Evolutionary conservation across 2,329 filamentous ascomycete genomes (phyloP).

Genomic region (Clonostachys sp.): DNA sequence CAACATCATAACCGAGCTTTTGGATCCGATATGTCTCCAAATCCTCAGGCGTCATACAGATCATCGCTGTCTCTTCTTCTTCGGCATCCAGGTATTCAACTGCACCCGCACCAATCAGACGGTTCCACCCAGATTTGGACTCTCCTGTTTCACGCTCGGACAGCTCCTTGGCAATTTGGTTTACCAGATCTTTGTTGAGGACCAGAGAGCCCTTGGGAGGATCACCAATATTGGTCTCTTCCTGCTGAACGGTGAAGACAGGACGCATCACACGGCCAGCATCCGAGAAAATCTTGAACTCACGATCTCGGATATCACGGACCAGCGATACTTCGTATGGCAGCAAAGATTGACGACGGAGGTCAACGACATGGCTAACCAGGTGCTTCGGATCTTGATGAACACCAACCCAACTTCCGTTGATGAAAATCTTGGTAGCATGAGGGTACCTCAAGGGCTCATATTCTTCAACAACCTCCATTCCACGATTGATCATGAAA

Average conservation of each 20-base stretch:
- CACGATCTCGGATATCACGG: constrained; percentile 91
- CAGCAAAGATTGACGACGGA: constrained; percentile 77
- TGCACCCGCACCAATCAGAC: constrained; percentile 76
- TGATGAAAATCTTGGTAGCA: constrained; percentile 96
- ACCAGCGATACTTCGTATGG: constrained; percentile 92
- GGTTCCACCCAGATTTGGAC: constrained; percentile 80
- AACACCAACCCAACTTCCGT: constrained; percentile 96
- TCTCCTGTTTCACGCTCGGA: constrained; percentile 51
- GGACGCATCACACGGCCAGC: constrained; percentile 93
- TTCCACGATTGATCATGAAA: constrained; percentile 92
- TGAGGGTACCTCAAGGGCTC: constrained; percentile 80
- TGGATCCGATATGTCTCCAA: constrained; percentile 72
- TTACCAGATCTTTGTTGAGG: constrained; percentile 75
- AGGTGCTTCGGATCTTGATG: constrained; percentile 85
- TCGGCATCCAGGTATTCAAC: constrained; percentile 97
- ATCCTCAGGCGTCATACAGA: constrained; percentile 97
- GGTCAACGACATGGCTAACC: constrained; percentile 70
- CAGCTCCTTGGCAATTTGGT: constrained; percentile 71
- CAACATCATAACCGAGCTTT: constrained; percentile 33
- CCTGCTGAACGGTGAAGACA: constrained; percentile 88
- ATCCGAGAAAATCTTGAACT: constrained; percentile 98
- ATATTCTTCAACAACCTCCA: constrained; percentile 96
- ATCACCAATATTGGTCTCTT: constrained; percentile 64
- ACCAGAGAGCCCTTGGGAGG: constrained; percentile 65
- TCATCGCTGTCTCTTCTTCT: constrained; percentile 98